phyloP scores from a whole-genome alignment of 2,329 filamentous ascomycete species.

The Incumbomyces lentus region DNA sequence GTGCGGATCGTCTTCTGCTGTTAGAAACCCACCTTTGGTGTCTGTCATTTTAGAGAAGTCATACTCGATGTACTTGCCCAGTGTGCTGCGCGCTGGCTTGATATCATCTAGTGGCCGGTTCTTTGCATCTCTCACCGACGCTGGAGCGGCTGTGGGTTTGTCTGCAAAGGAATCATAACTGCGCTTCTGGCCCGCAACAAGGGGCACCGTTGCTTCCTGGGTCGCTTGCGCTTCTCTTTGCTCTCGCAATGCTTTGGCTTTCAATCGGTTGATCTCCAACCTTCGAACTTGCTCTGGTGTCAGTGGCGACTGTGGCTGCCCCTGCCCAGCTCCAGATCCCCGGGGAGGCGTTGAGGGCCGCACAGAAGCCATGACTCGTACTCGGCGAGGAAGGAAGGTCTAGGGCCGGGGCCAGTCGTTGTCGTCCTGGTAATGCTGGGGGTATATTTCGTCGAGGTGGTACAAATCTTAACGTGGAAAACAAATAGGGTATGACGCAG shows the following conservation, averaged over 20 bases:
- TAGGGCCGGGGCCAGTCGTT: too few species aligned
- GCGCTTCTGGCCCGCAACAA: slow-evolving; percentile 61
- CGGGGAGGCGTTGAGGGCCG: slow-evolving; percentile 38
- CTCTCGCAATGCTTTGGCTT: slow-evolving; percentile 75
- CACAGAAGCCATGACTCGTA: slow-evolving; percentile 21
- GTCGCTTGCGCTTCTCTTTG: slow-evolving; percentile 54
- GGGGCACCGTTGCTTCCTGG: slow-evolving; percentile 24
- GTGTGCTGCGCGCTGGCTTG: slow-evolving; percentile 65
- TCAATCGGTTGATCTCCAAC: slow-evolving; percentile 77
- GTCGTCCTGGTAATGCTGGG: not conserved
- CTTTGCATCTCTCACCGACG: slow-evolving; percentile 61
- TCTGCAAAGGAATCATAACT: slow-evolving; percentile 53
- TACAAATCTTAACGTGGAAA: not conserved
- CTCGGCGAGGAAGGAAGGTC: not conserved
- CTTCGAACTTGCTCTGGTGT: slow-evolving; percentile 52
- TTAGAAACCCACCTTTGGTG: slow-evolving; percentile 90
- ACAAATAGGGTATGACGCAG: slow-evolving; percentile 1
- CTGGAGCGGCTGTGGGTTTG: slow-evolving; percentile 33
- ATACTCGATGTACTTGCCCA: slow-evolving; percentile 91
- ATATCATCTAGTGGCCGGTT: slow-evolving; percentile 41
- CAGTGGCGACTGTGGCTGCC: slow-evolving; percentile 36
- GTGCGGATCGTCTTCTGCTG: slow-evolving; percentile 80
- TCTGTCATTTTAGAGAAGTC: slow-evolving; percentile 98
- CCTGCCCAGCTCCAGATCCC: slow-evolving; percentile 24
- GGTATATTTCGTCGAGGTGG: not conserved